Base-by-base conservation (phyloP, 495 filamentous ascomycete species). In the Elasticomyces elasticus region DNA sequence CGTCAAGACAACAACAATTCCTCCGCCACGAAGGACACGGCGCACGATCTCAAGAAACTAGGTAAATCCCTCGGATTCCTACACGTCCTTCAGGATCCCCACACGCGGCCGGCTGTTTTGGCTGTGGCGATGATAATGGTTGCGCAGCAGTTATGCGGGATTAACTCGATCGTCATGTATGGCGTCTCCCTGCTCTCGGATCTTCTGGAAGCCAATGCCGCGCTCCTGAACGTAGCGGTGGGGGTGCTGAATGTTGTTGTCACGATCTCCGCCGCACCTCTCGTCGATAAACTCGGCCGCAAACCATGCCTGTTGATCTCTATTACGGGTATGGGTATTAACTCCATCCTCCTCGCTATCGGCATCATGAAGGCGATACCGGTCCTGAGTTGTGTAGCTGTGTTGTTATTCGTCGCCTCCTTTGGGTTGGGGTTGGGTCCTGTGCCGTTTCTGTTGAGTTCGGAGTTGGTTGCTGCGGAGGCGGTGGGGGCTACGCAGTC, bases 151-250 rank as follows among this genome's bases (percentile, higher is more conserved):
- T 74, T 98, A 22, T 66, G 64, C 58, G 71, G 69, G 25, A 89
- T 98, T 71, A 98, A 98, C 74, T 89, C 85, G 51, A 89, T 97
- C 60, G 83, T 98, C 67, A 95, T 98, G 89, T 97, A 98, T 69
- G 92, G 88, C 7, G 92, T 98, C 1, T 86, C 86, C 3, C 79
- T 97, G 1, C 75, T 98, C 31, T 77, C 82, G 31, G 79, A 75
- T 41, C 78, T 96, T 10, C 71, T 97, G 0, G 85, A 86, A 7
- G 80, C 83, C 23, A 84, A 77, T 27, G 88, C 89, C 0, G 84
- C 83, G 0, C 67, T 88, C 5, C 72, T 97, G 45, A 90, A 89
- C 49, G 89, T 97, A 51, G 69, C 81, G 45, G 88, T 96, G 55
- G 94, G 88, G 0, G 79, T 76, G 5, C 77, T 95, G 62, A 98